phyloP scores from a whole-genome alignment of 345 rosid species.

The Linum tenue region DNA sequence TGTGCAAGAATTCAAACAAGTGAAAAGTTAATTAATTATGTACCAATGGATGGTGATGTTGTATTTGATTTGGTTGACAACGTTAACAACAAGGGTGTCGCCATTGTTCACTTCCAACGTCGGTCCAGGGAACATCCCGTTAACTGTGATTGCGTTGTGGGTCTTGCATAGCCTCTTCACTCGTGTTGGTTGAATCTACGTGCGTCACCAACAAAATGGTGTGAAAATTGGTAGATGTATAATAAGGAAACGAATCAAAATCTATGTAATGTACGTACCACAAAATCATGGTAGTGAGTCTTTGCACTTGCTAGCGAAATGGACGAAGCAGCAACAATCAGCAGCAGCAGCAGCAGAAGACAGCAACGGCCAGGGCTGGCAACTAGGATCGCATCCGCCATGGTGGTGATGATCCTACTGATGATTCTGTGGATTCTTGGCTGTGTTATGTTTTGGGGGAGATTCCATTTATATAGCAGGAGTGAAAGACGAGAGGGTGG shows the following conservation, averaged over 20 bases:
- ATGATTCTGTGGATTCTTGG: not conserved
- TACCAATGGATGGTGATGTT: constrained; percentile 92
- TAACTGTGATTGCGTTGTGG: constrained; percentile 65
- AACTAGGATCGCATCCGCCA: too few relatives aligned
- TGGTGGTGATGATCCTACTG: not conserved
- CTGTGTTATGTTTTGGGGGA: not conserved
- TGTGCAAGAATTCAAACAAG: too few relatives aligned
- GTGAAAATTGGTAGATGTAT: not conserved
- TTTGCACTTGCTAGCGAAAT: constrained; percentile 33
- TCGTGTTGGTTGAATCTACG: constrained; percentile 66
- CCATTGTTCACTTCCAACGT: constrained; percentile 67
- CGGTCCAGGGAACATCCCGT: constrained; percentile 93
- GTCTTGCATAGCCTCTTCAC: constrained; percentile 96
- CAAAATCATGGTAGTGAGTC: constrained; percentile 55
- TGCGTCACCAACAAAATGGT: not conserved
- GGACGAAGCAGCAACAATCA: constrained; percentile 18
- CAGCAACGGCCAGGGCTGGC: not conserved
- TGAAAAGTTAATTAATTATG: not conserved
- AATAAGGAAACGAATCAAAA: not conserved
- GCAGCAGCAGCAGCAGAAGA: not conserved
- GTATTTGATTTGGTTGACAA: constrained; percentile 52
- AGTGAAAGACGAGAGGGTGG: not conserved
- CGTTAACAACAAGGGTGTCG: constrained; percentile 62
- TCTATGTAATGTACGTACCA: constrained; percentile 44
- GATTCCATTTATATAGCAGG: not conserved